phyloP scores from a whole-genome alignment of 2,329 filamentous ascomycete genomes.

The Cladophialophora bantiana region DNA sequence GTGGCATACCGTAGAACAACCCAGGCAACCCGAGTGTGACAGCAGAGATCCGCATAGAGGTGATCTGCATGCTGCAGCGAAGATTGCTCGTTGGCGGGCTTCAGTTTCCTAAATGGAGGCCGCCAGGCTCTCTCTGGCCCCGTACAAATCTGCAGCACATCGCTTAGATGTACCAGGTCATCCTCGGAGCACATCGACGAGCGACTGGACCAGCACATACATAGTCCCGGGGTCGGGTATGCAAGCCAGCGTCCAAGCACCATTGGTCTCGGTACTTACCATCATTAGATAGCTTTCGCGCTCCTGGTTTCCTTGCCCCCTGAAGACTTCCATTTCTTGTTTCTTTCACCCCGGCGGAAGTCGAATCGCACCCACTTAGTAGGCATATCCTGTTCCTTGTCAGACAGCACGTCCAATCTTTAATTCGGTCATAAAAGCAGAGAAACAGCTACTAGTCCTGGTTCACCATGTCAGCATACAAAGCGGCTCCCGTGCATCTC shows the following conservation, averaged over 20 bases:
- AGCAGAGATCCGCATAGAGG: neutral
- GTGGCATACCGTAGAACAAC: neutral
- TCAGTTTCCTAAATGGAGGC: neutral
- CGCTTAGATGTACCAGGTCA: conserved; percentile 7
- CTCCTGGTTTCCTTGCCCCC: neutral
- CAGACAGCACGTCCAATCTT: neutral
- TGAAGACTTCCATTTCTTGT: neutral
- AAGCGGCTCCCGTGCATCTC: conserved; percentile 11
- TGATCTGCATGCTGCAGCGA: neutral
- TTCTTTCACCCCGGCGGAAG: neutral
- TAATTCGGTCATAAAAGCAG: neutral
- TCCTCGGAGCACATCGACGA: neutral
- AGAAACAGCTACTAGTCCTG: neutral
- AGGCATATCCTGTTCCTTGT: neutral
- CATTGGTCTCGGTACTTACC: neutral
- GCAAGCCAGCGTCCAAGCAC: neutral
- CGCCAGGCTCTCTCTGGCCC: neutral
- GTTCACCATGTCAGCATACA: conserved; percentile 2
- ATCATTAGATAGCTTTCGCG: neutral
- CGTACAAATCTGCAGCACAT: conserved; percentile 1
- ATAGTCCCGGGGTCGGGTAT: neutral
- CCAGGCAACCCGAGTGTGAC: neutral
- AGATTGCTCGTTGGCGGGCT: neutral
- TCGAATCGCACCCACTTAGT: neutral
- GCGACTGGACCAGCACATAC: neutral